Evolutionary conservation across 495 filamentous ascomycete species (phyloP).

Genomic region (Penicillium pulvis): DNA sequence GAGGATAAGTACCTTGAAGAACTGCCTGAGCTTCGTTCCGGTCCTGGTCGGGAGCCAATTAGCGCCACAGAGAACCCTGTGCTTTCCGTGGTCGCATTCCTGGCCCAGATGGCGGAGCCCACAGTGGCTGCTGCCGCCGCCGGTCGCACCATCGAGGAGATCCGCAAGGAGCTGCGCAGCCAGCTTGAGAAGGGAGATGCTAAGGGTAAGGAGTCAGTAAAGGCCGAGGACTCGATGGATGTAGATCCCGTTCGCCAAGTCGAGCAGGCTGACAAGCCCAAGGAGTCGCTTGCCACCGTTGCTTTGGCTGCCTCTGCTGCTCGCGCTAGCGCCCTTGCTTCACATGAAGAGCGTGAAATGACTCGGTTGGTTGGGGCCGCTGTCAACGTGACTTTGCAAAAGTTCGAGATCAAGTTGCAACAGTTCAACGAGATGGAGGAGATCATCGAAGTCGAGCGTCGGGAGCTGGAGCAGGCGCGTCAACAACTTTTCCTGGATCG

Average conservation of each 20-base stretch:
- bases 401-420: conserved; percentile 79
- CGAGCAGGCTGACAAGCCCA: conserved; percentile 34
- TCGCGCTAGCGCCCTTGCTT: conserved; percentile 82
- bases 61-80: conserved; percentile 91
- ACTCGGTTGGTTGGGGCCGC: conserved; percentile 83
- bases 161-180: conserved; percentile 71
- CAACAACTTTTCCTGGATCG: conserved; percentile 94
- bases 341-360: conserved; percentile 95
- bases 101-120: conserved; percentile 85
- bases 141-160: conserved; percentile 79
- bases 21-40: conserved; percentile 64
- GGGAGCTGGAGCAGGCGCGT: conserved; percentile 85
- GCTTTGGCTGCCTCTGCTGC: conserved; percentile 84
- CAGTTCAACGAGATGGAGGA: conserved; percentile 97
- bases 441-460: conserved; percentile 85
- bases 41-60: conserved; percentile 80
- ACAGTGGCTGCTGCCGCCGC: conserved; percentile 86
- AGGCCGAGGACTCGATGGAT: conserved; percentile 70
- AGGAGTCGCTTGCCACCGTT: conserved; percentile 66
- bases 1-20: conserved; percentile 87
- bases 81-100: conserved; percentile 90
- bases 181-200: conserved; percentile 65
- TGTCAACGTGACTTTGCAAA: conserved; percentile 81
- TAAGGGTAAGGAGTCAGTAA: conserved; percentile 60
- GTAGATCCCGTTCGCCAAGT: conserved; percentile 49